Evolutionary conservation across 2,329 filamentous ascomycete genomes (phyloP), one percentile per base, ranked within the genome.

Genomic region (Pestalotiopsis sp.): DNA sequence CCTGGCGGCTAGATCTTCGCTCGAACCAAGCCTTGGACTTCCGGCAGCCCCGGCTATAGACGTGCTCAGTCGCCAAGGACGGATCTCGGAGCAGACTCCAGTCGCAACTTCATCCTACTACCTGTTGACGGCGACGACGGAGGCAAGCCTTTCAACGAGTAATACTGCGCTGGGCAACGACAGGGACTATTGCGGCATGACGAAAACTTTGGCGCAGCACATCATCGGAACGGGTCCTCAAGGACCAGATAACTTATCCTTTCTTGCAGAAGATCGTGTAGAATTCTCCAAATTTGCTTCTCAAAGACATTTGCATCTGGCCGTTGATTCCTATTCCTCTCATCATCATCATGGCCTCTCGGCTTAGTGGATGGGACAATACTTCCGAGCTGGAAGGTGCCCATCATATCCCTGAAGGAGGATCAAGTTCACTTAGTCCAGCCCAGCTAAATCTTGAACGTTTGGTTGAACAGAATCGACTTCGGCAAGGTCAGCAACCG

Each of bases 401-500:
- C 66, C 66, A 58, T 52, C 71, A 73, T 59, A 66, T 67, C 17
- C 63, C 64, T 66, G 59, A 68, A 31, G 70, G 65, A 63, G 69
- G 68, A 64, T 70, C 68, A 67, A 70, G 80, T 69, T 78, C 80
- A 74, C 80, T 83, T 69, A 90, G 85, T 83, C 84, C 84, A 81
- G 88, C 88, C 70, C 82, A 84, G 82, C 87, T 90, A 85, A 91
- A 85, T 79, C 87, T 91, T 76, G 84, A 86, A 83, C 86, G 85
- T 84, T 81, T 91, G 71, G 84, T 86, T 75, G 83, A 88, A 81
- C 89, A 91, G 89, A 88, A 88, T 75, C 83, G 83, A 69, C 80
- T 84, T 74, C 84, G 82, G 76, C 79, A 84, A 59, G 82, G 85
- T 66, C 85, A 81, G 71, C 84, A 84, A 63, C n/a, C 27, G 14